Base-by-base conservation (phyloP, 2,329 filamentous ascomycete species). In the Verticillium dahliae region DNA sequence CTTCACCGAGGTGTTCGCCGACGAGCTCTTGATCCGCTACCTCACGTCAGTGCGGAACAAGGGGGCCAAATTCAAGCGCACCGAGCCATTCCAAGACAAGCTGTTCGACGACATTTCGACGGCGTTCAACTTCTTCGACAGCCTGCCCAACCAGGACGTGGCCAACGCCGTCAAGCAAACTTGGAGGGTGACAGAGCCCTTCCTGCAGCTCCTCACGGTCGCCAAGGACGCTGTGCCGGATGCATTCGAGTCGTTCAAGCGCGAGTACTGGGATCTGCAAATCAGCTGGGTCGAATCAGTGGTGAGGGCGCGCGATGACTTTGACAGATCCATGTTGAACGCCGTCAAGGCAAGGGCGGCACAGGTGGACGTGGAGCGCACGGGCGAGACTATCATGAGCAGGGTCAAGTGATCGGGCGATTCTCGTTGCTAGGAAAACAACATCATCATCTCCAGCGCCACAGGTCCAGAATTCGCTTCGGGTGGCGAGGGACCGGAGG, bases 281-380 rank as follows among this genome's bases (percentile, higher is more conserved):
- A 88, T 98, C 62, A 89, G 88, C 56, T 99, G 95, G 95, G 92
- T 99, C 7, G 96, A 99, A 80, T 90, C 91, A 6, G 94, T 97
- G 57, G 73, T 99, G 65, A 84, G 93, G 67, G 83, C 87, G 1
- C 82, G 96, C 67, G 95, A 99, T 74, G 95, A 99, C 78, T 98
- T 96, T 76, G 95, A 98, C 75, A 83, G 94, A 67, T 84, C 85
- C 63, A 92, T 98, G 90, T 75, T 98, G 65, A 95, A 92, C 71
- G 84, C 86, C 18, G 89, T 98, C 57, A 98, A 98, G 81, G 87
- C 87, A 2, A 86, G 88, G 72, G 94, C 93, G n/a, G 93, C 92
- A 7, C 90, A 92, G 75, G 85, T 96, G 67, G 88, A 90, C 62
- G 87, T 93, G 1, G 88, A 90, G 65, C 85, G 92, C 65, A 93